Percentiles rank a stretch among this genome's conserved stretches.
Conservation (phyloP, 1,284 basidiomycete genomes). For the Ganoderma multipileum region DNA sequence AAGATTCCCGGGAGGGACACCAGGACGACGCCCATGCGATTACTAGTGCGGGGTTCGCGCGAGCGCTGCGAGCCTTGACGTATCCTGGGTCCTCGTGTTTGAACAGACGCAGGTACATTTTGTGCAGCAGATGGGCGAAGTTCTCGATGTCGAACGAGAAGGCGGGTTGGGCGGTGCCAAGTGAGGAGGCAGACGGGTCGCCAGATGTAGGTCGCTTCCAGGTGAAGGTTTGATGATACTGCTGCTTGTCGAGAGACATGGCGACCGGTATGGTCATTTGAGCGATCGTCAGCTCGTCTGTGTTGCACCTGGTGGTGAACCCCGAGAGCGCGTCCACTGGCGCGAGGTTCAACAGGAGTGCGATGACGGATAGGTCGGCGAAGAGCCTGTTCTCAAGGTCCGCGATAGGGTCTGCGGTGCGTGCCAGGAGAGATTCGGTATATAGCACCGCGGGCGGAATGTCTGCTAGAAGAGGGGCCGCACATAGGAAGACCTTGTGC, state of each 20-base stretch:
- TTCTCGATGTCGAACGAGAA: constrained; percentile 40
- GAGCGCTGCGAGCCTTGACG: constrained; percentile 24
- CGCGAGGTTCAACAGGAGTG: constrained; percentile 49
- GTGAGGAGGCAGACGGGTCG: constrained; percentile 31
- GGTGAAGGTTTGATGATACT: constrained; percentile 50
- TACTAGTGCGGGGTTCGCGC: constrained; percentile 28
- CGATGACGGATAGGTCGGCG: constrained; percentile 47
- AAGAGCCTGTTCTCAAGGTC: constrained; percentile 45
- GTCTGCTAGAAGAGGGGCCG: constrained; percentile 45
- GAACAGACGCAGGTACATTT: constrained; percentile 57
- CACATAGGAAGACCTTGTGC: constrained; percentile 54
- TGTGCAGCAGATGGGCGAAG: constrained; percentile 51
- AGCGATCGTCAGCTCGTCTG: constrained; percentile 46
- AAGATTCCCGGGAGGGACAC: constrained; percentile 31
- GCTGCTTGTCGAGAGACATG: constrained; percentile 23
- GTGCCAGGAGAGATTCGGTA: constrained; percentile 49
- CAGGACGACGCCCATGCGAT: constrained; percentile 23
- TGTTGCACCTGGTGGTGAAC: constrained; percentile 50
- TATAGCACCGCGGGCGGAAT: constrained; percentile 44
- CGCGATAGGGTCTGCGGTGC: constrained; percentile 35
- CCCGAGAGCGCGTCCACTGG: constrained; percentile 50
- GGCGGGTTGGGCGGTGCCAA: not conserved
- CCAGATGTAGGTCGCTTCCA: constrained; percentile 48
- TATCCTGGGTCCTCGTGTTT: constrained; percentile 41
- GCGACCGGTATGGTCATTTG: not conserved